phyloP scores from a whole-genome alignment of 2,329 filamentous ascomycete genomes.

The Aureobasidium leucospermi region DNA sequence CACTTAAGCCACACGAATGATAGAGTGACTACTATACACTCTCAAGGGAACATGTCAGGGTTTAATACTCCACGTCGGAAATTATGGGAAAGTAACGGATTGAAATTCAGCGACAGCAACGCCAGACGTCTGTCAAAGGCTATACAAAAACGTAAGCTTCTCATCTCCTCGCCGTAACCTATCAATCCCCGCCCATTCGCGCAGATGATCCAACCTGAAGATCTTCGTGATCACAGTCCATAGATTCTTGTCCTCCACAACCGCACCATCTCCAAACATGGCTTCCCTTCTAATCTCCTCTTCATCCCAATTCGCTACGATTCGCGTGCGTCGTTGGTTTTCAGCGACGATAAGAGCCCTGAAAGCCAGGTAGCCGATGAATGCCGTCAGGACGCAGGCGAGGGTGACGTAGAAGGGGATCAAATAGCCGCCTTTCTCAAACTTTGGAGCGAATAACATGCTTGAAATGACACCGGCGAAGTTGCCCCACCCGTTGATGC shows the following conservation, averaged over 20 bases:
- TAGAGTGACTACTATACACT: no score
- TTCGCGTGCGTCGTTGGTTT: slow-evolving; percentile 29
- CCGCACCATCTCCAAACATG: slow-evolving; percentile 23
- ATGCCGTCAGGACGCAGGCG: slow-evolving; percentile 31
- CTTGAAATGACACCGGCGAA: slow-evolving; percentile 40
- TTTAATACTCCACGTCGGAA: no score
- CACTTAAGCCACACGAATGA: no score
- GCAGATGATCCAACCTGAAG: slow-evolving; percentile 18
- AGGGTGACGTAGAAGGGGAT: slow-evolving; percentile 38
- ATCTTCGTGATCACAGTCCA: slow-evolving; percentile 8
- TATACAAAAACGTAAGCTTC: slow-evolving; percentile 40
- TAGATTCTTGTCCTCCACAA: slow-evolving; percentile 16
- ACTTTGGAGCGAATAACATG: slow-evolving; percentile 37
- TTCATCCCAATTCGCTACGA: slow-evolving; percentile 27
- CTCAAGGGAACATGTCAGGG: no score
- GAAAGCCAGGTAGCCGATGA: slow-evolving; percentile 35
- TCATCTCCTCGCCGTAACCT: slow-evolving; percentile 36
- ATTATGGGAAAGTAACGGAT: no score
- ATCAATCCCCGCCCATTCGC: slow-evolving; percentile 29
- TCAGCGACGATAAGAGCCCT: slow-evolving; percentile 30
- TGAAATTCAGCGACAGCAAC: no score
- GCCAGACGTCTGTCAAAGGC: slow-evolving; percentile 21
- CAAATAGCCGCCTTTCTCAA: slow-evolving; percentile 33
- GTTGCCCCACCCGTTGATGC: slow-evolving; percentile 50
- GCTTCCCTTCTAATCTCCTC: slow-evolving; percentile 34